These are phyloP conservation scores for Helenozyma baotianmanensis DNA, from an alignment of 805 yeast genomes.

Conservation along the genomic window DNA sequence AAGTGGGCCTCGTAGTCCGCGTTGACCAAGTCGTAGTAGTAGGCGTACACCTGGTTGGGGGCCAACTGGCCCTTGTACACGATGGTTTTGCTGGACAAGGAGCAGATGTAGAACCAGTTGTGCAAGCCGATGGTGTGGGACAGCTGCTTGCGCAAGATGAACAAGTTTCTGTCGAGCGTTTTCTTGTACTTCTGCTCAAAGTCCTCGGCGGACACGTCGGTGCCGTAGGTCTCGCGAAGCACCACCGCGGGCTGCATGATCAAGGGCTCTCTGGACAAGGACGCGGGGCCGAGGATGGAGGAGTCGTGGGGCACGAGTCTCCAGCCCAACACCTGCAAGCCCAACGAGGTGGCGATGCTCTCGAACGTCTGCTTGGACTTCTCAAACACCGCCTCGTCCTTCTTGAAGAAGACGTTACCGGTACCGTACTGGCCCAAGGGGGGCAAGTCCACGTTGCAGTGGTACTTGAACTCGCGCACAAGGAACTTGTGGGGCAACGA, in stretches of 20 bases:
- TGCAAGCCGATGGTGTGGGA: slow-evolving; percentile 89
- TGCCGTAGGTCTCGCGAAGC: slow-evolving; percentile 34
- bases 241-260: slow-evolving; percentile 93
- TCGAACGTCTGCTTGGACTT: slow-evolving; percentile 76
- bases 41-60: slow-evolving; percentile 92
- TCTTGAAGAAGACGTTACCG: slow-evolving; percentile 91
- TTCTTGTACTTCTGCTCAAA: slow-evolving; percentile 54
- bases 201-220: slow-evolving; percentile 43
- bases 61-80: slow-evolving; percentile 98
- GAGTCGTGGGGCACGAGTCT: slow-evolving; percentile 92
- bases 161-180: slow-evolving; percentile 77
- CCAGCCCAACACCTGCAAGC: slow-evolving; percentile 87
- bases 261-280: slow-evolving; percentile 86
- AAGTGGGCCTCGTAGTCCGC: slow-evolving; percentile 93
- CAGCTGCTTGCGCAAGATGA: slow-evolving; percentile 82
- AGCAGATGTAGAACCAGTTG: slow-evolving; percentile 97
- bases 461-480: slow-evolving; percentile 74
- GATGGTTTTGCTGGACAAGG: slow-evolving; percentile 80
- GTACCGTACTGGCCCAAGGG: slow-evolving; percentile 84
- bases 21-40: slow-evolving; percentile 87
- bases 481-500: slow-evolving; percentile 89
- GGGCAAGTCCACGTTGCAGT: slow-evolving; percentile 66
- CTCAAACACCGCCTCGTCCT: slow-evolving; percentile 65
- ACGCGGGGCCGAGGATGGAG: slow-evolving; percentile 91
- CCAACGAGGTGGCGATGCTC: slow-evolving; percentile 69